A percentile compares a stretch with the other conserved stretches of the same genome.
These are phyloP conservation scores for Albophoma yamanashiensis DNA, from an alignment of 2,329 filamentous ascomycete genomes.

Conservation along the genomic window DNA sequence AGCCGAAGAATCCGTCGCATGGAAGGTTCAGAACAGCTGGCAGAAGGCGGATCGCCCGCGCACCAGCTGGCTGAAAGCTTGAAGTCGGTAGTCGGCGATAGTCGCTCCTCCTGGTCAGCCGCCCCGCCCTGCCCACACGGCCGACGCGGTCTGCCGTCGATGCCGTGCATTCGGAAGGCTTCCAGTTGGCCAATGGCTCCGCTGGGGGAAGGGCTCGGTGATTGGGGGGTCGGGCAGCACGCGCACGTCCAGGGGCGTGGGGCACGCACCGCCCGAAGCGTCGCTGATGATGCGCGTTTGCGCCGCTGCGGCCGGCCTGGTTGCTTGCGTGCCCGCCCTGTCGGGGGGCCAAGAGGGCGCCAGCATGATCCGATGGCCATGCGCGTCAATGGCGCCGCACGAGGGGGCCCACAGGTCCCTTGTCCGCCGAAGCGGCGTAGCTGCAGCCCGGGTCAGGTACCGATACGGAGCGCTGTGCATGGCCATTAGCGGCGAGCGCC, in stretches of 20 bases:
- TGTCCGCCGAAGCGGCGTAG: not conserved
- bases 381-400: constrained; percentile 7
- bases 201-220: not conserved
- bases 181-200: not conserved
- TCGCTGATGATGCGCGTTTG: not conserved
- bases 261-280: not conserved
- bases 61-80: not conserved
- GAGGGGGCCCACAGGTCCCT: not conserved
- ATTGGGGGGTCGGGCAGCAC: constrained; percentile 1
- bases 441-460: not conserved
- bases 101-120: not conserved
- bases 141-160: not conserved
- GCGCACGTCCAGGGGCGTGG: not conserved
- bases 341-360: not conserved
- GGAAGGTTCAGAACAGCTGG: not conserved
- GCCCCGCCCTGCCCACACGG: not conserved
- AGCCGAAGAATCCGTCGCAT: not conserved
- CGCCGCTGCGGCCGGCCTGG: not conserved
- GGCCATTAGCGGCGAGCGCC: not conserved
- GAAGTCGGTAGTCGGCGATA: not conserved
- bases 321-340: not conserved
- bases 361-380: constrained; percentile 5
- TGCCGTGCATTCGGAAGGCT: not conserved
- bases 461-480: not conserved
- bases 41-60: not conserved